These are phyloP conservation scores for Lasiodiplodia citricola DNA, from an alignment of 2,329 filamentous ascomycete genomes.

Conservation along the genomic window DNA sequence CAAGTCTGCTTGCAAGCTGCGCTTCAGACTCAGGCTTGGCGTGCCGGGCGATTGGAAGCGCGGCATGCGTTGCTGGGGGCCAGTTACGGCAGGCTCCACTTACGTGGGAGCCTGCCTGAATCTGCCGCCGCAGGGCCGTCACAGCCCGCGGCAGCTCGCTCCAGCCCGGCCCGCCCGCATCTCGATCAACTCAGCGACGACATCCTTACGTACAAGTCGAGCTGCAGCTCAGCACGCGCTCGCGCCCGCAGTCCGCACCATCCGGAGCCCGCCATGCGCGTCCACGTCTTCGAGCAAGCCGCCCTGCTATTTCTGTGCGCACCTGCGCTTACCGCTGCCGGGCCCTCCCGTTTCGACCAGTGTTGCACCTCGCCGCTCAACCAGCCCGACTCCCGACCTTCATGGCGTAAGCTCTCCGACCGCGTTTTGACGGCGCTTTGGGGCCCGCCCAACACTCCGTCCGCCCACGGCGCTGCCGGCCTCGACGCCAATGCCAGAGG, in stretches of 20 bases:
- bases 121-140: background rate
- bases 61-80: constrained; percentile 9
- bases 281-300: constrained; percentile 34
- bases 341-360: constrained; percentile 37
- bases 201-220: constrained; percentile 13
- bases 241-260: background rate
- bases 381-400: constrained; percentile 30
- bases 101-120: background rate
- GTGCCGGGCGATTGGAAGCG: constrained; percentile 7
- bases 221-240: constrained; percentile 18
- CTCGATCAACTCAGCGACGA: background rate
- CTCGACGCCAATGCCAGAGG: constrained; percentile 5
- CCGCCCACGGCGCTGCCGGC: background rate
- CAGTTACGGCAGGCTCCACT: constrained; percentile 7
- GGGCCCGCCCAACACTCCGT: background rate
- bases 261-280: constrained; percentile 17
- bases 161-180: background rate
- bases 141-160: background rate
- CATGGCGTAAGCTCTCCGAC: constrained; percentile 47
- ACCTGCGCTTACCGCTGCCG: constrained; percentile 37
- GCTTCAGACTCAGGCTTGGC: constrained; percentile 9
- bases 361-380: constrained; percentile 24
- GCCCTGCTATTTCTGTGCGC: constrained; percentile 38
- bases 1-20: background rate
- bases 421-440: constrained; percentile 35